Conservation (phyloP, 164 flowering plant species). For the Piper betle region DNA sequence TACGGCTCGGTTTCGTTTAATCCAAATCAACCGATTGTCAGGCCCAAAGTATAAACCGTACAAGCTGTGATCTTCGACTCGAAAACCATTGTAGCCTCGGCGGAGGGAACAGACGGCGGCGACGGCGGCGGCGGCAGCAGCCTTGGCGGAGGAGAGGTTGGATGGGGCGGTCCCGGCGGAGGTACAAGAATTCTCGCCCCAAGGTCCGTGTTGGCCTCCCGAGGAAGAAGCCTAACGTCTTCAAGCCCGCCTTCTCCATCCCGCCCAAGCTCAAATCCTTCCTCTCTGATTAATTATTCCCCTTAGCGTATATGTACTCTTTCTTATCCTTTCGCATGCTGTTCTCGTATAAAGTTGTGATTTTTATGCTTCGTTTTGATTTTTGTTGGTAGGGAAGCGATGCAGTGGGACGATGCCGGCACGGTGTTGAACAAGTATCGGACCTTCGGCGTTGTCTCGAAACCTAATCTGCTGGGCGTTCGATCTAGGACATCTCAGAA, state of each 20-base stretch:
- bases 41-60: too few relatives aligned
- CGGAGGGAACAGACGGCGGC: neutral
- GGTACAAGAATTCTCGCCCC: slow-evolving; percentile 48
- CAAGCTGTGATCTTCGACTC: too few relatives aligned
- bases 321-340: neutral
- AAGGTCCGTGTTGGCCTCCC: slow-evolving; percentile 72
- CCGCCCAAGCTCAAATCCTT: slow-evolving; percentile 77
- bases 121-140: neutral
- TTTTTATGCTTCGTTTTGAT: neutral
- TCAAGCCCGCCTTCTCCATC: slow-evolving; percentile 75
- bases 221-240: slow-evolving; percentile 55
- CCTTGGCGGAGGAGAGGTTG: slow-evolving; percentile 1
- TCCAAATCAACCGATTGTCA: too few relatives aligned
- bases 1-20: too few relatives aligned
- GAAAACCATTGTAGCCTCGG: too few relatives aligned
- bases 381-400: neutral
- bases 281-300: neutral
- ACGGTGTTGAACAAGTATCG: slow-evolving; percentile 65
- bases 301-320: neutral
- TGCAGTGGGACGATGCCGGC: slow-evolving; percentile 61
- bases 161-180: slow-evolving; percentile 83
- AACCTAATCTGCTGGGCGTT: slow-evolving; percentile 69
- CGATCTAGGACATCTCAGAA: slow-evolving; percentile 51
- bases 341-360: neutral
- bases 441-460: slow-evolving; percentile 74